Percentiles rank a stretch among this genome's conserved stretches.
These are phyloP conservation scores for Saitoella complicata DNA, from an alignment of 805 yeast species.

Conservation along the genomic window DNA sequence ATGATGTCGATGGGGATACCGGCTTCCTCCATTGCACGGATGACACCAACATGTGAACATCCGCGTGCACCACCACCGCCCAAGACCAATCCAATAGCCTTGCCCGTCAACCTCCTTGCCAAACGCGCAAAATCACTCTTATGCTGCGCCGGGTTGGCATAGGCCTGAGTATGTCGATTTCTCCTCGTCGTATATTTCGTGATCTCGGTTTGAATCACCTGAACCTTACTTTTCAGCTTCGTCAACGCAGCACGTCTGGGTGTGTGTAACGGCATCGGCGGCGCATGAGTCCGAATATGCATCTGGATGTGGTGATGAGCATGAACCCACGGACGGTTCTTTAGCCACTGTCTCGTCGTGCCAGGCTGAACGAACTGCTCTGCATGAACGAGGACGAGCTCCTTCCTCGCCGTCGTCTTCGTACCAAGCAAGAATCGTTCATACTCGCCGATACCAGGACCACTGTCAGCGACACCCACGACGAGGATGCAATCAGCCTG, in stretches of 20 bases:
- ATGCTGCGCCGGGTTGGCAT: conserved; percentile 31
- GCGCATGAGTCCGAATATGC: conserved; percentile 18
- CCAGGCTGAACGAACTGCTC: conserved; percentile 77
- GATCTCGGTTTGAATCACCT: conserved; percentile 19
- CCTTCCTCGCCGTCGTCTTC: conserved; percentile 76
- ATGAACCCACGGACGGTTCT: conserved; percentile 76
- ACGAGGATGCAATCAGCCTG: conserved; percentile 91
- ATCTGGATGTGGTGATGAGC: conserved; percentile 86
- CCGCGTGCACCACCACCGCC: conserved; percentile 99
- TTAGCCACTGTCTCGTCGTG: conserved; percentile 68
- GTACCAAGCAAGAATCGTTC: conserved; percentile 60
- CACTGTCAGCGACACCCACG: conserved; percentile 65
- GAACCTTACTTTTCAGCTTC: conserved; percentile 19
- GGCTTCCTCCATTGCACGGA: conserved; percentile 76
- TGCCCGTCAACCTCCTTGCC: conserved; percentile 80
- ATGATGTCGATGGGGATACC: conserved; percentile 88
- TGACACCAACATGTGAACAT: conserved; percentile 75
- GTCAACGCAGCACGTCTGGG: conserved; percentile 3
- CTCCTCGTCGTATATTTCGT: conserved; percentile 14
- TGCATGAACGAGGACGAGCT: conserved; percentile 67
- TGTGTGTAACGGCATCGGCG: conserved; percentile 6
- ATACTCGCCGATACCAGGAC: conserved; percentile 67
- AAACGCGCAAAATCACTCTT: conserved; percentile 79
- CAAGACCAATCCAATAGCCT: conserved; percentile 81
- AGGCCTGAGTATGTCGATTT: conserved; percentile 18